Conservation (phyloP, 2,329 filamentous ascomycete genomes). For the Penicillium sclerotigenum region DNA sequence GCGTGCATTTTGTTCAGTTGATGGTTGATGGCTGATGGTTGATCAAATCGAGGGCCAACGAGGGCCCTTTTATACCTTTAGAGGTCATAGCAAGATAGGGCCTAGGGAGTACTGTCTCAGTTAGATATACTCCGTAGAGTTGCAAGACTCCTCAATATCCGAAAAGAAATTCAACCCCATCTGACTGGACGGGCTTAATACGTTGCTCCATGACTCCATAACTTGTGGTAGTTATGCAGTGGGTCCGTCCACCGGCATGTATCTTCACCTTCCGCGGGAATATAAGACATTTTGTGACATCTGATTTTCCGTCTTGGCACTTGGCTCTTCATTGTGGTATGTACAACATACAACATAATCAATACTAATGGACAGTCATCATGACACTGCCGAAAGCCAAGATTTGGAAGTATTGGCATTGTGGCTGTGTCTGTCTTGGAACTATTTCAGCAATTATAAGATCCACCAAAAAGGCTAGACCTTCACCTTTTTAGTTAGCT, state of each 20-base stretch:
- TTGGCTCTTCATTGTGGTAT: not conserved
- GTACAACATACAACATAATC: no score
- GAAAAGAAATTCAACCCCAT: not conserved
- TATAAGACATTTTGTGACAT: conserved; percentile 7
- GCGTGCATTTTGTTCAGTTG: conserved; percentile 5
- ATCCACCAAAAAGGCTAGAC: not conserved
- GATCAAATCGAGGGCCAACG: not conserved
- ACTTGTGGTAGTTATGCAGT: not conserved
- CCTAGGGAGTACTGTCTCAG: not conserved
- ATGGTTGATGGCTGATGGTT: conserved; percentile 3
- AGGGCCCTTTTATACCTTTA: conserved; percentile 1
- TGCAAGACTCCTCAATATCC: not conserved
- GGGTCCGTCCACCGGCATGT: no score
- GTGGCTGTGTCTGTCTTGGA: conserved; percentile 5
- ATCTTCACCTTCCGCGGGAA: not conserved
- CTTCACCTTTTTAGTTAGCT: not conserved
- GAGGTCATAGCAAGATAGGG: not conserved
- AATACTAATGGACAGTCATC: not conserved
- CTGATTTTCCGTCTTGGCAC: conserved; percentile 2
- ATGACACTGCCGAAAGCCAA: conserved; percentile 1
- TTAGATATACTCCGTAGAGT: not conserved
- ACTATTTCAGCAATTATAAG: not conserved
- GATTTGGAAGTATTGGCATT: conserved; percentile 1
- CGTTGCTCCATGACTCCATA: not conserved
- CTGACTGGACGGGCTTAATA: not conserved